Evolutionary conservation across 768 basidiomycete species (phyloP), one percentile per base, ranked within the genome.

Genomic region (Mycena epipterygia): DNA sequence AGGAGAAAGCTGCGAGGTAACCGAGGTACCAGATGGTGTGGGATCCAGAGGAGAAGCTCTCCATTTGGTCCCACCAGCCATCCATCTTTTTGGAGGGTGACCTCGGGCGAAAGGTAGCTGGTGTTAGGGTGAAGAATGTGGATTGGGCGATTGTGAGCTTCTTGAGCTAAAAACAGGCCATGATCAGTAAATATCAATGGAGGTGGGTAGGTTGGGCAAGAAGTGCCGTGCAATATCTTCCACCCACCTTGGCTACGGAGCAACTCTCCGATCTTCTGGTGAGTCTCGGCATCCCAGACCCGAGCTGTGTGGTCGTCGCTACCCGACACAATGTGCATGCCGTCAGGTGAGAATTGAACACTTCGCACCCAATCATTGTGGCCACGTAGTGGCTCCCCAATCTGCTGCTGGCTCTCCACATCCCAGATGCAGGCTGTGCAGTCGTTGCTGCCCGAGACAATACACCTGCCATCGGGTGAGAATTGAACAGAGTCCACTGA

Each of bases 31-130:
- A 62, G 16, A 21, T 62, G 60, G 32, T 51, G 17, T 3, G 60
- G 60, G 29, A 51, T 51, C 60, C 60, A 62, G 33, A 62, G 32
- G 14, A 62, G 32, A 11, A 30, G 46, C 44, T 51, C 48, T 23
- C 44, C 41, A 29, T 51, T 29, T 2, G 46, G 48, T 23, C 48
- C 60, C 3, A 62, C 48, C 2, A 62, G 46, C 60, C 60, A 62
- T 2, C n/a, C 32, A 30, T 23, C 32, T 33, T 49, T 17, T 5
- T 21, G 17, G 35, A 62, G 1, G 5, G 46, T 51, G 30, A 62
- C 32, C 3, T 32, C 3, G 7, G 35, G 19, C 5, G 58, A 59
- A 16, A 59, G 30, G 39, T 59, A 23, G 16, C 17, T 29, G 23
- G 25, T 44, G 25, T 29, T 29, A 2, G 42, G 27, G 11, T 59